Evolutionary conservation across 345 rosid species (phyloP), one percentile per base, ranked within the genome.

Genomic region (Aquilaria yunnanensis): DNA sequence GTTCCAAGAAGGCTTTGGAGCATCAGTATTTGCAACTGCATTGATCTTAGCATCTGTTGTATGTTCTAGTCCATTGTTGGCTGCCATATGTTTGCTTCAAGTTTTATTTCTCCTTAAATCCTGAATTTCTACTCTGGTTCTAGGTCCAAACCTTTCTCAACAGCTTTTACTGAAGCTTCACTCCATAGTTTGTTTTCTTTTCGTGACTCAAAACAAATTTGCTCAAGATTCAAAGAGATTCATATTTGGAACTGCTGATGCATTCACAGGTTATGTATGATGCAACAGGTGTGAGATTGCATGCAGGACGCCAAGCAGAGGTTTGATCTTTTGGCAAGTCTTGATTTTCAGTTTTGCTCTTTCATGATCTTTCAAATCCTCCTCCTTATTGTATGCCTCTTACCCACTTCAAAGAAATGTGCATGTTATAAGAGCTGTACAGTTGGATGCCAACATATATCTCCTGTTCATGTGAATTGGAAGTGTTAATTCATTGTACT

Each of bases 251-350:
- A 56, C 47, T 57, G 9, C 29, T 37, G 30, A 59, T 54, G 72
- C 45, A 7, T 61, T 70, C 61, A 61, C 77, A 87, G 98, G 96
- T 92, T 56, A 87, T 87, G 91, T 87, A 82, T 80, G 96, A 89
- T 74, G 93, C 98, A 31, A 87, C 96, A 47, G 96, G 96, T 55
- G 96, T 89, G 56, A 81, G 93, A 53, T 74, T 89, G 61, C 96
- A 92, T 11, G 96, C 98, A 57, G 96, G 96, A 57, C 84, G 96
- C 56, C 98, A 92, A 76, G 96, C 96, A 58, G 96, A 92, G 91
- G 96, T 89, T 72, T 55, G 67, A 37, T 74, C 50, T 70, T 31
- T 29, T 51, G 49, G 51, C 61, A 68, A 12, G 52, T 60, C 59
- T 57, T 45, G 12, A 41, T 46, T 64, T 32, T 59, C 72, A 4